A percentile compares a stretch with the other conserved stretches of the same genome.
phyloP scores from a whole-genome alignment of 1,284 basidiomycete genomes.

The Trametes versicolor region DNA sequence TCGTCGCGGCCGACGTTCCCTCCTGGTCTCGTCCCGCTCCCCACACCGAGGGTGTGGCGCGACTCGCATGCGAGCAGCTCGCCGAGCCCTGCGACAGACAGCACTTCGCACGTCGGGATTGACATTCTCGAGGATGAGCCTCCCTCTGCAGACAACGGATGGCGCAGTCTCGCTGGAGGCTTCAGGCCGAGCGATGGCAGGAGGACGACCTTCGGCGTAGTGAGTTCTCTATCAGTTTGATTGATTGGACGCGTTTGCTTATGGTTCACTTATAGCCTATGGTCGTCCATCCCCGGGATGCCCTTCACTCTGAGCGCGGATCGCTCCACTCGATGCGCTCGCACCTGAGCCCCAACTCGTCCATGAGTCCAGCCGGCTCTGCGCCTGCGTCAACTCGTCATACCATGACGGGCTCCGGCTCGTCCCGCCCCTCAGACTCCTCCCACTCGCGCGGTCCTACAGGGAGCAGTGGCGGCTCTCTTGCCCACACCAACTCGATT shows the following conservation, averaged over 20 bases:
- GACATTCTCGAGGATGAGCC: slow-evolving; percentile 74
- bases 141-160: slow-evolving; percentile 62
- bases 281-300: slow-evolving; percentile 53
- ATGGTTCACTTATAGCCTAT: slow-evolving; percentile 43
- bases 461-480: slow-evolving; percentile 53
- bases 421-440: slow-evolving; percentile 57
- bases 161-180: slow-evolving; percentile 61
- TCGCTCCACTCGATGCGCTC: slow-evolving; percentile 71
- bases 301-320: slow-evolving; percentile 59
- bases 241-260: slow-evolving; percentile 3
- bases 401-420: slow-evolving; percentile 53
- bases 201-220: slow-evolving; percentile 68
- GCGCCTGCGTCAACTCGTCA: slow-evolving; percentile 54
- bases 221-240: slow-evolving; percentile 44
- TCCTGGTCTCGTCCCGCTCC: slow-evolving; percentile 56
- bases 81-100: slow-evolving; percentile 37
- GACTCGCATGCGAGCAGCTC: slow-evolving; percentile 45
- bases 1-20: slow-evolving; percentile 51
- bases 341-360: slow-evolving; percentile 55
- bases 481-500: slow-evolving; percentile 58
- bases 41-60: slow-evolving; percentile 53
- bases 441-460: slow-evolving; percentile 49
- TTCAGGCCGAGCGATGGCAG: slow-evolving; percentile 46
- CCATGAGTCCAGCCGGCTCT: slow-evolving; percentile 59
- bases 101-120: slow-evolving; percentile 52